These are phyloP conservation scores for Arctium lappa DNA, from an alignment of 129 eudicot genomes.

Conservation along the genomic window DNA sequence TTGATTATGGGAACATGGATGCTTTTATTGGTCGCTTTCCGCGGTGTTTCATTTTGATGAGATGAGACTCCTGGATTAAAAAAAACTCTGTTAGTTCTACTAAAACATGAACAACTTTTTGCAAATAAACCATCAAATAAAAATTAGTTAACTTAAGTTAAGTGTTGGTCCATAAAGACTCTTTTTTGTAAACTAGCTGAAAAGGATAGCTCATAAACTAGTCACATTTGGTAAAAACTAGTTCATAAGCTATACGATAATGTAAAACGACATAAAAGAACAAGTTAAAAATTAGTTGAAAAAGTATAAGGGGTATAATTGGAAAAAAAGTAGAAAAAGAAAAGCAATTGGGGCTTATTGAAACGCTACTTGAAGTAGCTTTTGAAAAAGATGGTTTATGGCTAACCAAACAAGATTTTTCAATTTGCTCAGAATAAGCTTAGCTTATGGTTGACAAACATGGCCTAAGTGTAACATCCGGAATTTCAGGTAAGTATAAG, in stretches of 20 bases:
- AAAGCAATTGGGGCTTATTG: no score
- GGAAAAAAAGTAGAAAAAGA: no score
- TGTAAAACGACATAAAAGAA: no score
- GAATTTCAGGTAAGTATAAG: no score
- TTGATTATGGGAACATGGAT: conserved; percentile 35
- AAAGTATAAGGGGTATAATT: no score
- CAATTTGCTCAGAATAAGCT: background rate
- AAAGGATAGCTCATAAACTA: background rate
- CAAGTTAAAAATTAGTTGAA: no score
- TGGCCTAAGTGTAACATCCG: background rate
- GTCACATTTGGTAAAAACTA: background rate
- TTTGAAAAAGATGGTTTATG: no score
- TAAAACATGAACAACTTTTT: background rate
- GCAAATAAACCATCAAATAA: background rate
- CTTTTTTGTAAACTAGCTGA: background rate
- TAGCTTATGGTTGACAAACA: background rate
- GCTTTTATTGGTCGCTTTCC: conserved; percentile 32
- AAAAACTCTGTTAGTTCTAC: background rate
- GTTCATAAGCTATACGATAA: background rate
- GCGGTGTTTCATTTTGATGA: conserved; percentile 60
- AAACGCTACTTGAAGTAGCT: no score
- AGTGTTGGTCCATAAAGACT: background rate
- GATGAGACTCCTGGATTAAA: conserved; percentile 52
- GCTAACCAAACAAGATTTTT: no score
- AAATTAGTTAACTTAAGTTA: background rate